Evolutionary conservation across 164 flowering plant species (phyloP).

Genomic region (Macadamia integrifolia): DNA sequence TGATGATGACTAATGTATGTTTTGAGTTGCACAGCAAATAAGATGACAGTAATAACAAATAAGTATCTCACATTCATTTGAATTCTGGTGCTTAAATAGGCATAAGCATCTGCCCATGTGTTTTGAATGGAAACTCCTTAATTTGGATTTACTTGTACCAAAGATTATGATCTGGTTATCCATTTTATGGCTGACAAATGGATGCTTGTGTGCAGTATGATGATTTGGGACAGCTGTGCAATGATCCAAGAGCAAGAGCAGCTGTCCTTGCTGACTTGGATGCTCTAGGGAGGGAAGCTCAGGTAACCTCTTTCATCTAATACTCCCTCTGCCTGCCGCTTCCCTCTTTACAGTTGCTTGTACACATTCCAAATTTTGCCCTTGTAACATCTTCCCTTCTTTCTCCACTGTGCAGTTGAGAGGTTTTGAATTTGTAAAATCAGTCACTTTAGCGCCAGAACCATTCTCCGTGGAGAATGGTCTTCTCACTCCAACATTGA

Average conservation of each 20-base stretch:
- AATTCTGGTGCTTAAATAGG: too few relatives aligned
- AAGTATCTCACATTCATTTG: too few relatives aligned
- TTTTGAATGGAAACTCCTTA: too few relatives aligned
- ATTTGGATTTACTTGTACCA: too few relatives aligned
- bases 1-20: too few relatives aligned
- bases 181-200: not conserved
- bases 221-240: constrained; percentile 56
- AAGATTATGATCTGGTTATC: not conserved
- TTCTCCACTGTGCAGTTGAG: constrained; percentile 49
- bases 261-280: constrained; percentile 92
- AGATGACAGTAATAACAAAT: too few relatives aligned
- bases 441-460: constrained; percentile 71
- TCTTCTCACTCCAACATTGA: constrained; percentile 87
- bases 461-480: constrained; percentile 88
- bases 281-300: constrained; percentile 74
- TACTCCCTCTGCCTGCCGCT: not conserved
- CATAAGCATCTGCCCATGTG: too few relatives aligned
- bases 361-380: not conserved
- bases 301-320: constrained; percentile 34
- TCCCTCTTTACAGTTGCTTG: not conserved
- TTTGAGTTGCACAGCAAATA: too few relatives aligned
- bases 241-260: constrained; percentile 65
- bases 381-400: not conserved
- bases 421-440: constrained; percentile 92
- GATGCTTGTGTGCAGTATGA: constrained; percentile 40